These are phyloP conservation scores for Aspergillus sparsus DNA, from an alignment of 495 filamentous ascomycete species.

Conservation along the genomic window DNA sequence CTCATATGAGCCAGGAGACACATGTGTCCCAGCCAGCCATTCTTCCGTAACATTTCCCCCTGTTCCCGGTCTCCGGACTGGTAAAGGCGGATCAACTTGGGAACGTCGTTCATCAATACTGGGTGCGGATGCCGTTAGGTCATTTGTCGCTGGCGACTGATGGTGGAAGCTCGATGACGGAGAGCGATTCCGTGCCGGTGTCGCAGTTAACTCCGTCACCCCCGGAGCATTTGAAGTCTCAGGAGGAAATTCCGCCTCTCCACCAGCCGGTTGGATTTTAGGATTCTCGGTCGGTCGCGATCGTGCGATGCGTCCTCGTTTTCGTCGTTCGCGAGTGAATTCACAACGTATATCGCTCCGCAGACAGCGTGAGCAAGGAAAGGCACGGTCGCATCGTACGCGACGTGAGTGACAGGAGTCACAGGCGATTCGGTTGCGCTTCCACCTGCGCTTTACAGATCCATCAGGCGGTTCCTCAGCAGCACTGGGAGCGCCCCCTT, in stretches of 20 bases:
- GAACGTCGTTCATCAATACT: constrained; percentile 39
- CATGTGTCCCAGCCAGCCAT: constrained; percentile 43
- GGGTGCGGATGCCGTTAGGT: constrained; percentile 35
- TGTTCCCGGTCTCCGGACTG: constrained; percentile 21
- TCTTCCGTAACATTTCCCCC: constrained; percentile 39
- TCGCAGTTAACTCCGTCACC: constrained; percentile 17
- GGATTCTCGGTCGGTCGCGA: constrained; percentile 25
- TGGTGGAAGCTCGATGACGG: constrained; percentile 32
- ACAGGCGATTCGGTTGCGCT: constrained; percentile 49
- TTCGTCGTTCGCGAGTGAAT: constrained; percentile 49
- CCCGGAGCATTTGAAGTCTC: constrained; percentile 11
- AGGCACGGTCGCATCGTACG: constrained; percentile 52
- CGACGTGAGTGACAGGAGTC: constrained; percentile 49
- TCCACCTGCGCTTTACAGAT: constrained; percentile 43
- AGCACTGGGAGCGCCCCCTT: constrained; percentile 25
- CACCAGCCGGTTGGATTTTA: neutral
- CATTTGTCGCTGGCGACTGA: constrained; percentile 39
- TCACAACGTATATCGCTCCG: constrained; percentile 46
- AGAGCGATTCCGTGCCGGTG: constrained; percentile 32
- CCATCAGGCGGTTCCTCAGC: constrained; percentile 34
- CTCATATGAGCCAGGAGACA: constrained; percentile 44
- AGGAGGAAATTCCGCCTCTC: neutral
- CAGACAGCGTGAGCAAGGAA: constrained; percentile 49
- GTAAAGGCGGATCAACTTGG: constrained; percentile 23
- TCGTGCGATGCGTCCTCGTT: constrained; percentile 48